phyloP scores from a whole-genome alignment of 179 eudicot species.

The Vitellaria paradoxa region DNA sequence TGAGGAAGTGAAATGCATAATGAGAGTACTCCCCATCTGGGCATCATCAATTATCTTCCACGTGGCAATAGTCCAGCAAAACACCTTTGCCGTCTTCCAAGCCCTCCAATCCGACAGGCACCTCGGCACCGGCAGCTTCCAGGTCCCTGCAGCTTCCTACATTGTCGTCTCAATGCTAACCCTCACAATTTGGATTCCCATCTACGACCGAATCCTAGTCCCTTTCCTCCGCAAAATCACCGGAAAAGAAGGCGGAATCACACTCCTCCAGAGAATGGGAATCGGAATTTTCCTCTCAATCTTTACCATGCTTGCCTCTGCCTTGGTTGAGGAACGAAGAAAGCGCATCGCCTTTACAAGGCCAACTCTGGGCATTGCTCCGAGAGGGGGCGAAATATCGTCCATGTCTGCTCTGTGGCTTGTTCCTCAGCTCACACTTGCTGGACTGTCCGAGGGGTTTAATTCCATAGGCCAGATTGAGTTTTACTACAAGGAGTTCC shows the following conservation, averaged over 20 bases:
- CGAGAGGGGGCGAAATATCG: constrained; percentile 5
- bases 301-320: constrained; percentile 5
- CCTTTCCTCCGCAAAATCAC: neutral
- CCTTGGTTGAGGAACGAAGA: constrained; percentile 3
- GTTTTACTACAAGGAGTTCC: no score
- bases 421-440: constrained; percentile 20
- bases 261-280: constrained; percentile 10
- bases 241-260: constrained; percentile 10
- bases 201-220: constrained; percentile 5
- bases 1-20: constrained; percentile 16
- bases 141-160: constrained; percentile 13
- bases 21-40: constrained; percentile 11
- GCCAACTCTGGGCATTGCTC: constrained; percentile 5
- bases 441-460: constrained; percentile 46
- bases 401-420: constrained; percentile 13
- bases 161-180: neutral
- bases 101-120: neutral
- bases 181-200: constrained; percentile 12
- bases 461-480: constrained; percentile 25
- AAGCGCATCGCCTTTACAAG: neutral
- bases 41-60: constrained; percentile 1
- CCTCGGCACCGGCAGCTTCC: neutral
- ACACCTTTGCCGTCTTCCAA: neutral
- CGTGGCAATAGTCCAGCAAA: neutral
- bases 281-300: constrained; percentile 6